Evolutionary conservation across 768 basidiomycete species (phyloP), one percentile per base, ranked within the genome.

Genomic region (Amanita jacksonii): DNA sequence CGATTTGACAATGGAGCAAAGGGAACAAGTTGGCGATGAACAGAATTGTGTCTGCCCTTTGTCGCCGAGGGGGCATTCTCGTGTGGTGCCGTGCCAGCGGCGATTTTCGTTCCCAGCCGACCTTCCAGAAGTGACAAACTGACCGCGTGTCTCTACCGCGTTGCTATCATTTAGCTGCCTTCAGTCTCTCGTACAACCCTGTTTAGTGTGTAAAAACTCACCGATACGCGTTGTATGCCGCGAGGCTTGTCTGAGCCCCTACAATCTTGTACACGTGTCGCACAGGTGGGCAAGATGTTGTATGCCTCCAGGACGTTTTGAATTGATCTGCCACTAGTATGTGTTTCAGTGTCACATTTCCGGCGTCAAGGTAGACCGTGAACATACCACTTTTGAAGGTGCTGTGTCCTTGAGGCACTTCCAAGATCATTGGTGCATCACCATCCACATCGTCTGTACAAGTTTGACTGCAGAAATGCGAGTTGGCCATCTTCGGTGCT

Each of bases 51-150:
- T 65, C 28, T 76, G 68, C 5, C 80, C 79, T 22, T 70, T 73
- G 53, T 83, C 79, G 6, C 80, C 80, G 1, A 84, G 57, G 35
- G 68, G 74, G 58, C 82, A 85, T 38, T 74, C 68, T 13, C 82
- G 67, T 27, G 70, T 70, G 8, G 82, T 85, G 15, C 83, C 82
- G 55, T 85, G 82, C 81, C 80, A 85, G 16, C 82, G 73, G 23
- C 81, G 75, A 50, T 81, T 80, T 58, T 83, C 80, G 50, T 84
- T 84, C 23, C 82, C 82, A 22, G 74, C 60, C 4, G 77, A 74
- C 35, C 76, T 66, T 27, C 77, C 77, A 3, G 67, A 50, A 27
- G 66, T 52, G 3, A 56, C 66, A 48, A 83, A 84, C 23, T 79
- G 72, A 1, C 81, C 81, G 36, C 72, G 70, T 30, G 63, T 51